A percentile compares a stretch with the other conserved stretches of the same genome.
Evolutionary conservation across 331 rosid species (phyloP).

Genomic region (Cydonia oblonga): DNA sequence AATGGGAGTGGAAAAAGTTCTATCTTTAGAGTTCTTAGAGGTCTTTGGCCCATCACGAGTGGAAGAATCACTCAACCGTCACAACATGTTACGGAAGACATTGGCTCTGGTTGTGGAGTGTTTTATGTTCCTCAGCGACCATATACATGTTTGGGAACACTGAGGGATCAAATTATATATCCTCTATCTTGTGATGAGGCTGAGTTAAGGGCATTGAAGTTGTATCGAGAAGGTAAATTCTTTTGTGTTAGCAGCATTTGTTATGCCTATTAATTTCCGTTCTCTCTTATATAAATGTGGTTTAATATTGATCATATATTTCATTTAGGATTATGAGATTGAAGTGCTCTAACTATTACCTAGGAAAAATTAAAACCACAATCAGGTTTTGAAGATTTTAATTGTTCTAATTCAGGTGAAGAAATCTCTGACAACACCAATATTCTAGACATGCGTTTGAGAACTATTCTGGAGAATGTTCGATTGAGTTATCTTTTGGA

Average conservation of each 20-base stretch:
- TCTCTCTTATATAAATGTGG: neutral
- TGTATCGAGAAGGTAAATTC: conserved; percentile 53
- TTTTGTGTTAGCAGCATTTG: neutral
- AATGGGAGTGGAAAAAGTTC: conserved; percentile 99
- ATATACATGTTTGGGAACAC: conserved; percentile 88
- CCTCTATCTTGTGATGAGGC: conserved; percentile 87
- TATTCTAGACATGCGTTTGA: conserved; percentile 52
- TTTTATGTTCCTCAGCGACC: conserved; percentile 98
- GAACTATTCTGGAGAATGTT: conserved; percentile 69
- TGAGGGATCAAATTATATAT: conserved; percentile 95
- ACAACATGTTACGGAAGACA: conserved; percentile 36
- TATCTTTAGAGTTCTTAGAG: conserved; percentile 87
- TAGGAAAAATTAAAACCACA: neutral
- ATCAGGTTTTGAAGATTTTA: neutral
- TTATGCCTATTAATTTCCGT: neutral
- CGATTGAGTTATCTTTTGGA: conserved; percentile 87
- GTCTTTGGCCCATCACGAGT: conserved; percentile 81
- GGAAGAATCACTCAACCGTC: conserved; percentile 66
- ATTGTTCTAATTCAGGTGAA: conserved; percentile 39
- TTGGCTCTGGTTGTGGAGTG: conserved; percentile 54
- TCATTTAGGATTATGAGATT: neutral
- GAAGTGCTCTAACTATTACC: neutral
- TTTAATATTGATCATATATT: neutral
- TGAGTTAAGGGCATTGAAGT: conserved; percentile 41
- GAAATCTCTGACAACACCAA: conserved; percentile 19